Evolutionary conservation across 257 asterid species (phyloP).

Genomic region (Echium plantagineum): DNA sequence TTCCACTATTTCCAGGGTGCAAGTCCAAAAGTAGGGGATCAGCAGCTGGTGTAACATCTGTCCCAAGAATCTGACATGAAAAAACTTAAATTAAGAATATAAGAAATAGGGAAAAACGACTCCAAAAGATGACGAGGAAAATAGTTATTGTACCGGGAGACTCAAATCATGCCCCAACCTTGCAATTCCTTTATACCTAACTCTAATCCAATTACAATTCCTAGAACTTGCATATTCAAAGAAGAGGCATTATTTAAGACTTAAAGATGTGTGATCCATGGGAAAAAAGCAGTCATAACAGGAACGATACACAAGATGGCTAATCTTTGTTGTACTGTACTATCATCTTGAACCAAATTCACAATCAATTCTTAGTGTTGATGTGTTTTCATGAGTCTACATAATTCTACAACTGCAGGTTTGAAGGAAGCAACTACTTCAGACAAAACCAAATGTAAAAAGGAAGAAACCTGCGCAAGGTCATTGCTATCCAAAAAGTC

Average conservation of each 20-base stretch:
- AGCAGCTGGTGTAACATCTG: conserved; percentile 26
- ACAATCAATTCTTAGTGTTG: background rate
- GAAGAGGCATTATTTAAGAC: background rate
- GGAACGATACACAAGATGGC: background rate
- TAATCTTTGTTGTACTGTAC: background rate
- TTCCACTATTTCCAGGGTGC: conserved; percentile 22
- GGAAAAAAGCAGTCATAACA: background rate
- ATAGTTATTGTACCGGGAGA: background rate
- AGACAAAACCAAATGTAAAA: background rate
- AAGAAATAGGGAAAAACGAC: too few species aligned
- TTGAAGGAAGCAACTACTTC: too few species aligned
- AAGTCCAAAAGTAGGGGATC: conserved; percentile 27
- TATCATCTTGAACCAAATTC: background rate
- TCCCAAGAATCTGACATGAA: conserved; percentile 53
- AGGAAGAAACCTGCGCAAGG: conserved; percentile 50
- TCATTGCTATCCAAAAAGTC: conserved; percentile 45
- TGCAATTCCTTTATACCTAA: background rate
- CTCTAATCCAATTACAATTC: background rate
- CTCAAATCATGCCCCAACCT: background rate
- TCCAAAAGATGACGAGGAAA: too few species aligned
- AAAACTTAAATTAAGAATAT: background rate
- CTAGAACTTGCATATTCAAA: background rate
- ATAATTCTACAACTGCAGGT: background rate
- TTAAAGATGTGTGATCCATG: background rate
- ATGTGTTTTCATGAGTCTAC: background rate